Evolutionary conservation across 345 rosid genomes (phyloP), one percentile per base, ranked within the genome.

Genomic region (Eucalyptus pauciflora): DNA sequence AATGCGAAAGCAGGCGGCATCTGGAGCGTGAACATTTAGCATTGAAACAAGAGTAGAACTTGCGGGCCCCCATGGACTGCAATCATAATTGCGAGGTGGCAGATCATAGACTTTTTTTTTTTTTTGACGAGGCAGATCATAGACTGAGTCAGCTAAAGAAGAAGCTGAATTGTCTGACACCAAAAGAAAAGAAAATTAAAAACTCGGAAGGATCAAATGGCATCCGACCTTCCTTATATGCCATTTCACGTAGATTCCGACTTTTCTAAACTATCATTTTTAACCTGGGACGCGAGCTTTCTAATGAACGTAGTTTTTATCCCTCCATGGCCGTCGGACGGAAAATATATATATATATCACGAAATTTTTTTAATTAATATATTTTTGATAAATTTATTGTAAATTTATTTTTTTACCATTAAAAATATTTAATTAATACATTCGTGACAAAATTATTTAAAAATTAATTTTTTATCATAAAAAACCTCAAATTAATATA

Each of bases 371-470:
- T 4, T 12, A 49, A 49, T 12, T 1, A 4, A 18, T 18, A 52
- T 18, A 7, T 52, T 52, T 18, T 18, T 3, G 20, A 52, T 52
- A 52, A 52, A 52, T 52, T 18, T 18, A 52, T 18, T 18, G 18
- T 52, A 52, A 52, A 52, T 52, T 18, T 18, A 52, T 18, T 18
- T 52, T 51, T 52, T 52, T 0, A 18, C 4, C 7, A 52, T 52
- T 18, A 52, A 52, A 52, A 52, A 18, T 52, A 0, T 18, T 52
- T 52, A 18, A 52, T 52, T 52, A 18, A 52, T 52, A 52, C 10
- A 1, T 52, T 0, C 1, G 2, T 52, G 8, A 52, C 3, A 52
- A 52, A 8, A 18, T 52, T 52, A 52, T 52, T 20, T 0, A 18
- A 52, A 18, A 3, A 0, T 52, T 52, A 18, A 52, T 52, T 52